Evolutionary conservation across 2,329 filamentous ascomycete species (phyloP).

Genomic region (Akanthomyces muscarius): DNA sequence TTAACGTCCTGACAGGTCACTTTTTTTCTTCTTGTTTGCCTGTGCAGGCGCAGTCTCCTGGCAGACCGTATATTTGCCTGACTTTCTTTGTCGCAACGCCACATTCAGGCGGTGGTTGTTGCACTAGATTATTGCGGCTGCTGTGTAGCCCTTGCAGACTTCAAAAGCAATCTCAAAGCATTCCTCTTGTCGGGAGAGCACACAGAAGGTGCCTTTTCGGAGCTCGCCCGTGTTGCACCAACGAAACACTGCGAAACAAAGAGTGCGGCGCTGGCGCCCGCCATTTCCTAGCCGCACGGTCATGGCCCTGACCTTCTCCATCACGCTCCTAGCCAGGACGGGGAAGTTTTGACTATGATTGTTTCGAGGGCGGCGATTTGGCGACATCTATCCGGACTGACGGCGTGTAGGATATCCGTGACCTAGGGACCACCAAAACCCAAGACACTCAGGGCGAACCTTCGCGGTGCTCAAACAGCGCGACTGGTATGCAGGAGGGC

Average conservation of each 20-base stretch:
- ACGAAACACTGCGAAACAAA: too few relatives aligned
- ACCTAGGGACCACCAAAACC: too few relatives aligned
- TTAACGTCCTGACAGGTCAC: slow-evolving; percentile 2
- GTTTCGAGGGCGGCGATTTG: neutral
- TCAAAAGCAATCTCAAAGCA: neutral
- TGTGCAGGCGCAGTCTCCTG: neutral
- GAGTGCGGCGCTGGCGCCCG: too few relatives aligned
- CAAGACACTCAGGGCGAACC: neutral
- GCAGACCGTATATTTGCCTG: neutral
- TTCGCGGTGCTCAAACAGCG: neutral
- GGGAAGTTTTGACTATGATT: neutral
- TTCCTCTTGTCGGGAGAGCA: too few relatives aligned
- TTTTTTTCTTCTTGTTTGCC: neutral
- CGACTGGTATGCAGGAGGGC: slow-evolving; percentile 7
- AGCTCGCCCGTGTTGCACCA: too few relatives aligned
- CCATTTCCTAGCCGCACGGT: too few relatives aligned
- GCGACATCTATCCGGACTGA: neutral
- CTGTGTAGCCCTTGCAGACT: slow-evolving; percentile 1
- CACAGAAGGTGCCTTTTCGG: too few relatives aligned
- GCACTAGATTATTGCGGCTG: neutral
- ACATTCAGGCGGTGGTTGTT: neutral
- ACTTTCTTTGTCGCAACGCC: slow-evolving; percentile 5
- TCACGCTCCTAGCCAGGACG: too few relatives aligned
- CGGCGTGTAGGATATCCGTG: too few relatives aligned
- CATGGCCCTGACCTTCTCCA: too few relatives aligned